phyloP scores from a whole-genome alignment of 2,329 filamentous ascomycete species.

The Rutstroemia sp. region DNA sequence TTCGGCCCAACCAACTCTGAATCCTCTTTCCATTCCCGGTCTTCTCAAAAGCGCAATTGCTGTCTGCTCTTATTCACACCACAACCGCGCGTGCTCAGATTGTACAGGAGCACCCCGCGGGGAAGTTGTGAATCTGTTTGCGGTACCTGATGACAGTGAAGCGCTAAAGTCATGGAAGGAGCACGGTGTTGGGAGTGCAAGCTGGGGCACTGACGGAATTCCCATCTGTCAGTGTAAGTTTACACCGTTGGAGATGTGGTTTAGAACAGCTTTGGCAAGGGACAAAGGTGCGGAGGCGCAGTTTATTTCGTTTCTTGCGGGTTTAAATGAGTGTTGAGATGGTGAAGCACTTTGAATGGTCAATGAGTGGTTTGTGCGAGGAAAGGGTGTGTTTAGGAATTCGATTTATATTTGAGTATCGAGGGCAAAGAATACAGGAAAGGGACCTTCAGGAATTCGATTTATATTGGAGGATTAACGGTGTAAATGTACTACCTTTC shows the following conservation, averaged over 20 bases:
- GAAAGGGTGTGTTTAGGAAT: too few relatives aligned
- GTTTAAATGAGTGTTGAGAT: neutral
- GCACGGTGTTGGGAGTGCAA: neutral
- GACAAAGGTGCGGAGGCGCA: neutral
- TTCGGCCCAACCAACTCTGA: neutral
- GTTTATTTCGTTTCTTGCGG: neutral
- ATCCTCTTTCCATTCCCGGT: neutral
- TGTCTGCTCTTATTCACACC: slow-evolving; percentile 2
- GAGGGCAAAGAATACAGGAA: too few relatives aligned
- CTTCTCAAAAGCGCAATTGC: neutral
- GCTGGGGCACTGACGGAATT: neutral
- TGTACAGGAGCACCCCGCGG: neutral
- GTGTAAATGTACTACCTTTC: too few relatives aligned
- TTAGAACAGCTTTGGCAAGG: neutral
- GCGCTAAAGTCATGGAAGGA: neutral
- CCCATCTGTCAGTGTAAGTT: slow-evolving; percentile 1
- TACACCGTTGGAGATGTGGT: neutral
- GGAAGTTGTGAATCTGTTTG: neutral
- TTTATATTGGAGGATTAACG: too few relatives aligned
- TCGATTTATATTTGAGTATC: too few relatives aligned
- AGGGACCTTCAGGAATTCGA: too few relatives aligned
- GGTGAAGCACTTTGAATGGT: too few relatives aligned
- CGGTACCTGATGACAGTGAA: neutral
- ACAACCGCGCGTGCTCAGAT: neutral
- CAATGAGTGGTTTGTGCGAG: too few relatives aligned